Evolutionary conservation across 1,139 yeast genomes (phyloP).

Genomic region (Arxiozyma bovina): DNA sequence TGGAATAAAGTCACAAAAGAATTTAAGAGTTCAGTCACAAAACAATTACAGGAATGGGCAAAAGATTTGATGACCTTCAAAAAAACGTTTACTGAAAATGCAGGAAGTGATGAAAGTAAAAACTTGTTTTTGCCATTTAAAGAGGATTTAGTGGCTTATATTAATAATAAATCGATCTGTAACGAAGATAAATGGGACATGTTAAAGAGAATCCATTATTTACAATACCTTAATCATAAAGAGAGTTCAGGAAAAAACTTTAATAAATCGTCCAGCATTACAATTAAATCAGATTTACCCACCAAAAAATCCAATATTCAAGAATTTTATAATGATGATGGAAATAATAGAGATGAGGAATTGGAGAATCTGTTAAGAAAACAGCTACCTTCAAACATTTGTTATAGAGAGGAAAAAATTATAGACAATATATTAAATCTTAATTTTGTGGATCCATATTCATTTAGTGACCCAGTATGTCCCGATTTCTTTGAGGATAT

Average conservation of each 20-base stretch:
- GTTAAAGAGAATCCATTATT: conserved; percentile 58
- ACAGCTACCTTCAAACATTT: conserved; percentile 8
- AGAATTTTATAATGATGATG: conserved; percentile 14
- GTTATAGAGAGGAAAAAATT: conserved; percentile 11
- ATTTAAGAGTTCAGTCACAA: conserved; percentile 47
- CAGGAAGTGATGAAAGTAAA: conserved; percentile 1
- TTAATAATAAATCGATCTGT: conserved; percentile 40
- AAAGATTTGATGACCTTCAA: conserved; percentile 34
- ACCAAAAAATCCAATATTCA: conserved; percentile 15
- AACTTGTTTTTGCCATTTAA: conserved; percentile 46
- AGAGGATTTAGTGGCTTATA: conserved; percentile 47
- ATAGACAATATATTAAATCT: conserved; percentile 17
- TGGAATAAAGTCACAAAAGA: conserved; percentile 38
- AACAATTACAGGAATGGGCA: conserved; percentile 49
- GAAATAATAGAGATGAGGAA: neutral
- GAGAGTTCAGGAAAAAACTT: conserved; percentile 13
- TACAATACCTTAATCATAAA: conserved; percentile 52
- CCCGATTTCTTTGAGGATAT: conserved; percentile 73
- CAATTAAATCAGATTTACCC: neutral
- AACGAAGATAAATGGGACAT: conserved; percentile 43
- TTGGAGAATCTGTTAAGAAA: neutral
- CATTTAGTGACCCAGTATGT: conserved; percentile 76
- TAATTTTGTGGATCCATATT: conserved; percentile 73
- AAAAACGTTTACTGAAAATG: neutral
- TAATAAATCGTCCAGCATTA: neutral